These are phyloP conservation scores for Tylopilus rubrobrunneus DNA, from an alignment of 768 basidiomycete genomes.

Conservation along the genomic window DNA sequence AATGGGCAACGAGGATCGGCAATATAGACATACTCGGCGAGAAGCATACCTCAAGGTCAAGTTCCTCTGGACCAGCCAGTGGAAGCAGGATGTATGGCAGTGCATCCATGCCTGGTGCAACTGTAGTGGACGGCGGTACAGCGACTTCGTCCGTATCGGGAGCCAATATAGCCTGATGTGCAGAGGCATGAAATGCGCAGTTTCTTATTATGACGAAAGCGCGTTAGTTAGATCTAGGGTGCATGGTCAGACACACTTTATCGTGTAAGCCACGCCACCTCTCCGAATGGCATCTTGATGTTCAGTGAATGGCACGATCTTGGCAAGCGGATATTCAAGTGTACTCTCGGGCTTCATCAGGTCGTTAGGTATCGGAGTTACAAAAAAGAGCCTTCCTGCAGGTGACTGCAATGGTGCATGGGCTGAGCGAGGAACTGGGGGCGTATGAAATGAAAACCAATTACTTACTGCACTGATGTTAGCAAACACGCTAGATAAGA, in stretches of 20 bases:
- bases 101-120: slow-evolving; percentile 76
- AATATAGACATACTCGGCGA: not conserved
- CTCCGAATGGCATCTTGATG: slow-evolving; percentile 83
- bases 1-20: not conserved
- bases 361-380: slow-evolving; percentile 60
- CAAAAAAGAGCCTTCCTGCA: slow-evolving; percentile 73
- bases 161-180: slow-evolving; percentile 68
- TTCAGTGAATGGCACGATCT: slow-evolving; percentile 84
- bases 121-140: slow-evolving; percentile 53
- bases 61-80: slow-evolving; percentile 92
- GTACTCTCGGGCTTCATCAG: slow-evolving; percentile 39
- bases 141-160: slow-evolving; percentile 55
- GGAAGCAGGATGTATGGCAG: slow-evolving; percentile 85
- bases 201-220: slow-evolving; percentile 47
- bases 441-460: not conserved
- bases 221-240: slow-evolving; percentile 11
- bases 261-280: slow-evolving; percentile 79
- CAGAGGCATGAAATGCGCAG: slow-evolving; percentile 65
- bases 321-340: slow-evolving; percentile 78
- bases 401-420: slow-evolving; percentile 48
- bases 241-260: slow-evolving; percentile 58
- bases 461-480: slow-evolving; percentile 75
- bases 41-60: slow-evolving; percentile 74
- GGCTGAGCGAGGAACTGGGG: not conserved
- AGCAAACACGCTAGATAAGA: slow-evolving; percentile 91